Conservation (phyloP, 352 stramenopile species). For the Pseudoperonospora humuli region DNA sequence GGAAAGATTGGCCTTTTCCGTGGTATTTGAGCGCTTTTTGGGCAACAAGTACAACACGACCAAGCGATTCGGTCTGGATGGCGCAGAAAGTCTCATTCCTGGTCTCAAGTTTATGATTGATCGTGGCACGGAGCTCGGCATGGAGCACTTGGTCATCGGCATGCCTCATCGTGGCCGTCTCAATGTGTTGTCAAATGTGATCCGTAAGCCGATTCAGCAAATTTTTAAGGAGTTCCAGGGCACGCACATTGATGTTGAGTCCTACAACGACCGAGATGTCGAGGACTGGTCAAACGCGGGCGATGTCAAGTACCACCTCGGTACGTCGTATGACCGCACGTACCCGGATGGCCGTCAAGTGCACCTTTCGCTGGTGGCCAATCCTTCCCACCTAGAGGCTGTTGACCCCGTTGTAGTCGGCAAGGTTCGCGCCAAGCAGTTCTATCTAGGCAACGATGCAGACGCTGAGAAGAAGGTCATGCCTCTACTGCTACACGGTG, state of each 20-base stretch:
- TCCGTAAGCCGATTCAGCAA: conserved; percentile 95
- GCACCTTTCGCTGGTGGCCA: conserved; percentile 94
- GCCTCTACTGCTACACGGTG: conserved; percentile 93
- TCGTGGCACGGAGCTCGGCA: conserved; percentile 88
- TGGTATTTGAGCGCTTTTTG: conserved; percentile 98
- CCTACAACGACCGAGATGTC: conserved; percentile 67
- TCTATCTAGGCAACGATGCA: conserved; percentile 90
- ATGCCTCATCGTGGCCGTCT: conserved; percentile 96
- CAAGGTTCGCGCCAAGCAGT: conserved; percentile 94
- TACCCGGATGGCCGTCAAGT: conserved; percentile 93
- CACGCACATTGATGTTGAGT: conserved; percentile 92
- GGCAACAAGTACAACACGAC: conserved; percentile 98
- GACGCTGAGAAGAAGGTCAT: conserved; percentile 87
- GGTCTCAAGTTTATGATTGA: conserved; percentile 96
- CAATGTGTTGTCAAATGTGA: conserved; percentile 97
- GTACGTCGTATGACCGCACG: conserved; percentile 93
- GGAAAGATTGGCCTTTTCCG: conserved; percentile 94
- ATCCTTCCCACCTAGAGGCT: conserved; percentile 96
- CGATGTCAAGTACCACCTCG: conserved; percentile 99
- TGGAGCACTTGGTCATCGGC: conserved; percentile 96
- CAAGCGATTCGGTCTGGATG: conserved; percentile 97
- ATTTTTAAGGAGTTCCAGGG: conserved; percentile 97
- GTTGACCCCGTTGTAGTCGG: conserved; percentile 94
- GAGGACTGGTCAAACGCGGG: conserved; percentile 89
- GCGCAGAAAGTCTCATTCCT: conserved; percentile 91